Conservation (phyloP, 805 yeast species). For the Nakazawaea wickerhamii region DNA sequence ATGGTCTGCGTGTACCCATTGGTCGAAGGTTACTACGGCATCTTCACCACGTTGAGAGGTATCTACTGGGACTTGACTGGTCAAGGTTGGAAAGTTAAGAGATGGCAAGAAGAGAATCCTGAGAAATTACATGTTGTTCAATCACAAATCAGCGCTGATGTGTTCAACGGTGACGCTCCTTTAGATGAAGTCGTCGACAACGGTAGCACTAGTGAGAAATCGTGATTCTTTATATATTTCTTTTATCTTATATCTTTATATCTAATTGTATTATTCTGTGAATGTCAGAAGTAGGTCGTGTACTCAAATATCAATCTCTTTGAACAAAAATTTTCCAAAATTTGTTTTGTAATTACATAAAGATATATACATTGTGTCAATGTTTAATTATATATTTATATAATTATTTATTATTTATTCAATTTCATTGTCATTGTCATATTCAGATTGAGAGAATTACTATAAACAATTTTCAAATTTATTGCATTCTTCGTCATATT, state of each 20-base stretch:
- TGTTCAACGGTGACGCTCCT: conserved; percentile 18
- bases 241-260: not conserved
- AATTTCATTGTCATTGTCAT: too few species aligned
- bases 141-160: conserved; percentile 49
- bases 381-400: too few species aligned
- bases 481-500: too few species aligned
- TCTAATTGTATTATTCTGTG: too few species aligned
- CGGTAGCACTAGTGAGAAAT: not conserved
- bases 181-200: conserved; percentile 4
- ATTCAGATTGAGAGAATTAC: too few species aligned
- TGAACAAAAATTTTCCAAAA: too few species aligned
- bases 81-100: conserved; percentile 62
- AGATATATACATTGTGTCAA: too few species aligned
- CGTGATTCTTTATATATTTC: not conserved
- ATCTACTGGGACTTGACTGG: conserved; percentile 84
- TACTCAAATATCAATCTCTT: too few species aligned
- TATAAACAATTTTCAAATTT: too few species aligned
- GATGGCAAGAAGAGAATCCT: conserved; percentile 73
- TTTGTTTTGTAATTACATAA: too few species aligned
- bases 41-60: conserved; percentile 63
- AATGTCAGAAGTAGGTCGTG: too few species aligned
- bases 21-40: conserved; percentile 66
- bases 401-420: too few species aligned
- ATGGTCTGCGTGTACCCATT: conserved; percentile 66
- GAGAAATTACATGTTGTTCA: conserved; percentile 71